A percentile compares a stretch with the other conserved stretches of the same genome.
Evolutionary conservation across 2,329 filamentous ascomycete species (phyloP).

Genomic region (Colletotrichum euphorbiae): DNA sequence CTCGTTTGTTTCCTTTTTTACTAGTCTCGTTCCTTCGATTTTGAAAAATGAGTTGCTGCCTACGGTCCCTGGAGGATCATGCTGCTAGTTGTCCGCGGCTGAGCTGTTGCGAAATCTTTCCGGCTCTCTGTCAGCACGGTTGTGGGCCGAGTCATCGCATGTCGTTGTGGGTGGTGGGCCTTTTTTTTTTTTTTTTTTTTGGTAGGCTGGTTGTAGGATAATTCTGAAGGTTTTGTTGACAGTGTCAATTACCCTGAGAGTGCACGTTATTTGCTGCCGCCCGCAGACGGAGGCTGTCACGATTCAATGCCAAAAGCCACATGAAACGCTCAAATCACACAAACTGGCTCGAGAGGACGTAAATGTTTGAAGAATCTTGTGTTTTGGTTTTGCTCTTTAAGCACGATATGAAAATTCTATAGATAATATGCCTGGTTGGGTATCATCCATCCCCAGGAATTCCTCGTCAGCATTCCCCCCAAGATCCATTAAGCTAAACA

Average conservation of each 20-base stretch:
- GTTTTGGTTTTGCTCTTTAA: constrained; percentile 22
- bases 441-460: constrained; percentile 35
- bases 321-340: constrained; percentile 12
- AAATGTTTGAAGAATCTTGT: constrained; percentile 9
- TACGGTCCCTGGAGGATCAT: constrained; percentile 32
- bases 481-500: constrained; percentile 26
- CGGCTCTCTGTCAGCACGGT: constrained; percentile 15
- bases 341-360: background rate
- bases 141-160: constrained; percentile 35
- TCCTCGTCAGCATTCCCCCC: background rate
- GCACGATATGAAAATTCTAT: constrained; percentile 33
- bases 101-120: constrained; percentile 29
- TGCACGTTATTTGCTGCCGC: constrained; percentile 20
- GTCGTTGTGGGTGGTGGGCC: constrained; percentile 11
- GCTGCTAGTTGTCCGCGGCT: constrained; percentile 35
- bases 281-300: constrained; percentile 2
- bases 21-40: background rate
- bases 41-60: constrained; percentile 16
- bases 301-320: constrained; percentile 17
- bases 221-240: constrained; percentile 31
- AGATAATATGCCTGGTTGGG: constrained; percentile 32
- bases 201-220: constrained; percentile 11
- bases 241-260: constrained; percentile 1
- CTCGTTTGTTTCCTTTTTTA: too few relatives aligned
- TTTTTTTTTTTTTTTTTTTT: constrained; percentile 26